Conservation (phyloP, 1,284 basidiomycete species). For the Schizopora paradoxa region DNA sequence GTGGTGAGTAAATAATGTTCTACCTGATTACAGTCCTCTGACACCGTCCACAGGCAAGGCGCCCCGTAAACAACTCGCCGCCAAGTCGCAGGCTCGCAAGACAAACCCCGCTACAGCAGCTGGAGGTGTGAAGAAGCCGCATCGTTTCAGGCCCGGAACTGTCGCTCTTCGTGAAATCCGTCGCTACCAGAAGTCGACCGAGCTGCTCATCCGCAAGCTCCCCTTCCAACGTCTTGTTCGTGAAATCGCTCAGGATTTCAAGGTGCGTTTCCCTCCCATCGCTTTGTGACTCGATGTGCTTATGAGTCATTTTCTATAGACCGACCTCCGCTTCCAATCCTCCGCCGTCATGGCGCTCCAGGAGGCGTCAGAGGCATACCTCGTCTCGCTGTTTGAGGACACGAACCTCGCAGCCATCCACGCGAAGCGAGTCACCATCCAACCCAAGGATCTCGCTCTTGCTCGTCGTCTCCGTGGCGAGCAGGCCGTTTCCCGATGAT, state of each 20-base stretch:
- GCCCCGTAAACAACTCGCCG: constrained; percentile 65
- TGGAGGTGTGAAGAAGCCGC: constrained; percentile 81
- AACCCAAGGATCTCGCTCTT: constrained; percentile 68
- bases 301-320: constrained; percentile 40
- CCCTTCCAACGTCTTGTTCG: constrained; percentile 67
- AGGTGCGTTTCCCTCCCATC: constrained; percentile 23
- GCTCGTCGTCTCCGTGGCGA: constrained; percentile 56
- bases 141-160: constrained; percentile 59
- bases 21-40: background rate
- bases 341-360: constrained; percentile 73
- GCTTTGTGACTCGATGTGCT: background rate
- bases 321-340: constrained; percentile 72
- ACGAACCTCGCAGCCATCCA: constrained; percentile 72
- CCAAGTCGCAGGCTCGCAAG: constrained; percentile 53
- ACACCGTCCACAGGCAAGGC: constrained; percentile 41
- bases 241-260: constrained; percentile 59
- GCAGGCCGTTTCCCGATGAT: constrained; percentile 20
- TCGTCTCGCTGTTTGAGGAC: constrained; percentile 73
- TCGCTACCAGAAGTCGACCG: constrained; percentile 80
- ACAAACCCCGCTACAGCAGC: constrained; percentile 40
- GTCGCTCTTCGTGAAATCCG: constrained; percentile 84
- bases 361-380: constrained; percentile 74
- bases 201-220: constrained; percentile 73
- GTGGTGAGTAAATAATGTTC: constrained; percentile 28
- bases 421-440: constrained; percentile 69